Evolutionary conservation across 352 stramenopile genomes (phyloP).

Genomic region (Pythium aquatile): DNA sequence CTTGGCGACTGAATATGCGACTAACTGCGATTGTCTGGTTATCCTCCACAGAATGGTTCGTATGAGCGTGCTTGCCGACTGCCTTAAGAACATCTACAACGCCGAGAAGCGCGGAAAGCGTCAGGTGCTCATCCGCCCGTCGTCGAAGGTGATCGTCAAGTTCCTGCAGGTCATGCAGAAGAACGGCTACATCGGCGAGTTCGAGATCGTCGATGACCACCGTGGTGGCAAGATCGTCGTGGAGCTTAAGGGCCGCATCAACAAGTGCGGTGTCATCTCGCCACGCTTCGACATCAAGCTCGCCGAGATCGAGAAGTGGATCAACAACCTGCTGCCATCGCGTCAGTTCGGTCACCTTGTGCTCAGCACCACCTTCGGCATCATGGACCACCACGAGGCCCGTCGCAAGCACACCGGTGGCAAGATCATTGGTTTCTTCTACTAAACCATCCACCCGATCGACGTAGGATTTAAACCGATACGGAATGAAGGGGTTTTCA

Average conservation of each 20-base stretch:
- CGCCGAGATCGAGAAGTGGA: constrained; percentile 99
- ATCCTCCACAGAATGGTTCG: constrained; percentile 94
- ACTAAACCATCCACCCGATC: constrained; percentile 75
- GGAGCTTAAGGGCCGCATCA: constrained; percentile 98
- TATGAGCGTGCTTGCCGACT: constrained; percentile 99
- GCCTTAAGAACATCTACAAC: constrained; percentile 99
- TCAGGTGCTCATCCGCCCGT: constrained; percentile 99
- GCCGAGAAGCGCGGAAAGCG: constrained; percentile 99
- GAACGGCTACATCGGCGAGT: constrained; percentile 99
- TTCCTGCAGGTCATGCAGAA: constrained; percentile 99
- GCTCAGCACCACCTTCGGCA: constrained; percentile 86
- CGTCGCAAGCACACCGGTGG: constrained; percentile 99
- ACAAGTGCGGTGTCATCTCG: constrained; percentile 99
- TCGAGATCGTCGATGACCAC: constrained; percentile 99
- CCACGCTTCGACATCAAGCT: constrained; percentile 98
- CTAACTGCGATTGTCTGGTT: constrained; percentile 35
- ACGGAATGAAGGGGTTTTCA: constrained; percentile 18
- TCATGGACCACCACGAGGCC: constrained; percentile 93
- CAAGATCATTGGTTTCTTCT: constrained; percentile 99
- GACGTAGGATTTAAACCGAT: constrained; percentile 14
- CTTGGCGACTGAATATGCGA: constrained; percentile 50
- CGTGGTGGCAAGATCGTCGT: constrained; percentile 99
- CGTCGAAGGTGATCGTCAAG: constrained; percentile 99
- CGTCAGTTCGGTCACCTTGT: constrained; percentile 99
- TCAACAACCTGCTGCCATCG: constrained; percentile 98